These are phyloP conservation scores for Aureobasidium sp. DNA, from an alignment of 2,329 filamentous ascomycete species.

Conservation along the genomic window DNA sequence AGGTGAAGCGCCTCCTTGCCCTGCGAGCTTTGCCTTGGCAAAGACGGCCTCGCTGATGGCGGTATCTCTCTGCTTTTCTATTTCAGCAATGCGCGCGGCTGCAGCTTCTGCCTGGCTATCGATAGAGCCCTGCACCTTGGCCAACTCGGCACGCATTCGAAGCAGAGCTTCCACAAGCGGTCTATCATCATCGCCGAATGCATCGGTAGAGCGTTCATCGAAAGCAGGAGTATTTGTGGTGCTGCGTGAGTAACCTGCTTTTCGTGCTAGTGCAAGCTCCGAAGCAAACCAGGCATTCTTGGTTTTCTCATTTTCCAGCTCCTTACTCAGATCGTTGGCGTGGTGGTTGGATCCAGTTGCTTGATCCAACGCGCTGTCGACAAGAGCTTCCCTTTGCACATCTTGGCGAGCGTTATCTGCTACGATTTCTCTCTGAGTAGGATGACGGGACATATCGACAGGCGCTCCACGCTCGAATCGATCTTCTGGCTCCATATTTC, in stretches of 20 bases:
- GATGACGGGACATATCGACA: not conserved
- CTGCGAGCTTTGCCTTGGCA: constrained; percentile 85
- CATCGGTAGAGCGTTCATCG: constrained; percentile 68
- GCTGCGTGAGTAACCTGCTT: constrained; percentile 74
- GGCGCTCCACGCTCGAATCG: not conserved
- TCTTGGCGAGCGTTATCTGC: not conserved
- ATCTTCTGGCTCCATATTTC: not conserved
- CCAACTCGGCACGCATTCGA: constrained; percentile 81
- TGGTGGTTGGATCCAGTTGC: constrained; percentile 56
- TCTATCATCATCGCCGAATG: constrained; percentile 85
- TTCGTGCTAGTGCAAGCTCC: constrained; percentile 83
- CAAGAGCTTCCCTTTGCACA: not conserved
- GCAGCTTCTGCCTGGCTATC: constrained; percentile 81
- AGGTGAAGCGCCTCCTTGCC: constrained; percentile 55
- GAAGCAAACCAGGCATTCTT: constrained; percentile 96
- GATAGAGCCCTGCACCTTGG: constrained; percentile 82
- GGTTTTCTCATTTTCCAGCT: constrained; percentile 76
- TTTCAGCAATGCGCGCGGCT: constrained; percentile 83
- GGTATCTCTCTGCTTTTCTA: constrained; percentile 87
- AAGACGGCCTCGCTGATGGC: constrained; percentile 95
- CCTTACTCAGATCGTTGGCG: constrained; percentile 71
- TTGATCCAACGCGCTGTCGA: constrained; percentile 47
- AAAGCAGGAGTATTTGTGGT: constrained; percentile 56
- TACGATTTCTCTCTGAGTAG: not conserved
- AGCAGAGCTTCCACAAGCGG: constrained; percentile 87